Evolutionary conservation across 805 yeast genomes (phyloP), one percentile per base, ranked within the genome.

Genomic region (Monosporozyma servazzii): DNA sequence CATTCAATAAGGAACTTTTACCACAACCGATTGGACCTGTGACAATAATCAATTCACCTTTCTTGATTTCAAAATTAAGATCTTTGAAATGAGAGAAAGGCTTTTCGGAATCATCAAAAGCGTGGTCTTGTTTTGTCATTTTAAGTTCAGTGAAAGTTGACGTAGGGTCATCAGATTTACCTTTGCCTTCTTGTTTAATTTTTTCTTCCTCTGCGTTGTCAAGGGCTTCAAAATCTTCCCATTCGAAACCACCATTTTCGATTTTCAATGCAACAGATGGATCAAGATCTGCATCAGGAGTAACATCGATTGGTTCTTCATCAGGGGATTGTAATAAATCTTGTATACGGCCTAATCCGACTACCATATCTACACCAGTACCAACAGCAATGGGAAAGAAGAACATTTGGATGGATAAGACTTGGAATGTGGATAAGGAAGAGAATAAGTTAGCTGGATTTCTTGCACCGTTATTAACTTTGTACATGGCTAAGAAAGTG

Each of bases 1-100:
- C 89, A 57, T 73, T 75, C 47, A 88, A 70, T 25, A 88, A 69
- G 0, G 93, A 84, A 0, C 90, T 73, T 63, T 88, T 88, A 52
- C 96, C 96, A 3, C 88, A 75, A 2, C 96, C 96, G 60, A 88
- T 85, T 1, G 82, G 68, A 15, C 96, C 96, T 2, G 67, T 61
- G 18, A 64, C 57, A 49, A 64, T 84, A 7, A 88, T 70, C 48
- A 89, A 79, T 61, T 87, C 95, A 21, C 86, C 86, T 51, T 76
- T 77, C 43, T 71, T 66, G 45, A 88, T 71, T 1, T 67, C 62
- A 20, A 88, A 65, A 56, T 80, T 72, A 53, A 88, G 65, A 59
- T 82, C 57, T n/a, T 43, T 58, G 52, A 61, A 82, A 60, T 58
- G 87, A 75, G 55, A 52, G 54, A 46, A 74, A 55, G 45, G 33